Evolutionary conservation across 805 yeast species (phyloP).

Genomic region (Candida coquimbonensis): DNA sequence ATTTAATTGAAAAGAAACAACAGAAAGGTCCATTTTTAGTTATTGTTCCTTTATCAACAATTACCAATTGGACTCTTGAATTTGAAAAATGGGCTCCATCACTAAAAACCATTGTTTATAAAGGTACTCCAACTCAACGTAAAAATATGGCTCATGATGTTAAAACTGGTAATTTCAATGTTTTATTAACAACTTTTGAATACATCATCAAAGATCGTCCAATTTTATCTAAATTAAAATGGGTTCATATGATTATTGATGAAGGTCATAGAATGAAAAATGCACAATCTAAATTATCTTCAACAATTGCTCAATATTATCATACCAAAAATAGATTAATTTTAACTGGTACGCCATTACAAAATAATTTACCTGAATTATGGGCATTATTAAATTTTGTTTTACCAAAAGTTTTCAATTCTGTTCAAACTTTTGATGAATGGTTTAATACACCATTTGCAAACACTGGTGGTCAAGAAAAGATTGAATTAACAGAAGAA

Average conservation of each 20-base stretch:
- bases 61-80: conserved; percentile 81
- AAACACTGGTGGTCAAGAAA: conserved; percentile 76
- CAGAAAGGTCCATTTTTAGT: conserved; percentile 67
- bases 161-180: conserved; percentile 64
- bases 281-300: conserved; percentile 64
- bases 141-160: conserved; percentile 57
- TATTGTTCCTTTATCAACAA: conserved; percentile 76
- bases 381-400: conserved; percentile 83
- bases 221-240: conserved; percentile 55
- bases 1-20: conserved; percentile 60
- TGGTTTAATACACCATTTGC: conserved; percentile 91
- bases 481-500: conserved; percentile 78
- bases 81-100: conserved; percentile 89
- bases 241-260: conserved; percentile 86
- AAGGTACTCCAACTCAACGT: conserved; percentile 72
- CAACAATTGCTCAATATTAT: conserved; percentile 63
- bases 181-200: conserved; percentile 74
- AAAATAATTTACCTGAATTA: conserved; percentile 75
- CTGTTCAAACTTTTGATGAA: conserved; percentile 80
- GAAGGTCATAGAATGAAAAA: conserved; percentile 90
- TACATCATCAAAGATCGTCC: conserved; percentile 75
- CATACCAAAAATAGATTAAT: conserved; percentile 72
- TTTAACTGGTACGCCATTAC: conserved; percentile 84
- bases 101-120: conserved; percentile 62
- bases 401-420: conserved; percentile 76